Base-by-base conservation (phyloP, 345 rosid genomes). In the Hevea brasiliensis region DNA sequence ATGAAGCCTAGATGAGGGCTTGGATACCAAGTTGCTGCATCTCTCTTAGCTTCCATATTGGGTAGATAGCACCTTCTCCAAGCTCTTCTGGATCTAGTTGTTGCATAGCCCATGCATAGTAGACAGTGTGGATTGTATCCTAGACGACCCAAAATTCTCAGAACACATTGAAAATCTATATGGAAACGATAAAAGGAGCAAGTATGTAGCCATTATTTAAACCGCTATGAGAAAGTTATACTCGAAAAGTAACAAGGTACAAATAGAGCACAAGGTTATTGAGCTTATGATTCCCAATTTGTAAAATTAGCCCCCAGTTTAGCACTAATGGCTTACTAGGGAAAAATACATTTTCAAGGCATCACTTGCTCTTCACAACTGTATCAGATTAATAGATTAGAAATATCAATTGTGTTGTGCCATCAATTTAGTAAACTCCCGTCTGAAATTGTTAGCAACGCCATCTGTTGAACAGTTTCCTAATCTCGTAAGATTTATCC, bases 51-150 rank as follows among this genome's bases (percentile, higher is more conserved):
- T 84, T 89, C 99, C 99, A 93, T 63, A 96, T 85, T 2, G 99
- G 98, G 72, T 89, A 88, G 37, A 90, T 62, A 40, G 94, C 92
- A 53, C 85, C 98, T 78, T 84, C 96, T 26, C 93, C 97, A n/a
- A 92, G 84, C 77, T 94, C 98, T 84, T 88, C 87, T 10, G 89
- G 82, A 23, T 91, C 93, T 74, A 93, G 88, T 85, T 90, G 98
- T 77, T 90, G 89, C 98, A 93, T 96, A 3, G 99, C 99, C 98
- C 99, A 93, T 0, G 84, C 84, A 80, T 96, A 89, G 71, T 80
- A 83, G 60, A 96, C 89, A 0, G 91, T 89, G 44, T 88, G 96
- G 80, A 96, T 93, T 2, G 98, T 95, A 63, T 95, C 98, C 98
- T 92, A 64, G 24, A 24, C 20, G 21, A 41, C 0, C 5, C 41